Evolutionary conservation across 805 yeast genomes (phyloP), one percentile per base, ranked within the genome.

Genomic region (Blastobotrys terrestris): DNA sequence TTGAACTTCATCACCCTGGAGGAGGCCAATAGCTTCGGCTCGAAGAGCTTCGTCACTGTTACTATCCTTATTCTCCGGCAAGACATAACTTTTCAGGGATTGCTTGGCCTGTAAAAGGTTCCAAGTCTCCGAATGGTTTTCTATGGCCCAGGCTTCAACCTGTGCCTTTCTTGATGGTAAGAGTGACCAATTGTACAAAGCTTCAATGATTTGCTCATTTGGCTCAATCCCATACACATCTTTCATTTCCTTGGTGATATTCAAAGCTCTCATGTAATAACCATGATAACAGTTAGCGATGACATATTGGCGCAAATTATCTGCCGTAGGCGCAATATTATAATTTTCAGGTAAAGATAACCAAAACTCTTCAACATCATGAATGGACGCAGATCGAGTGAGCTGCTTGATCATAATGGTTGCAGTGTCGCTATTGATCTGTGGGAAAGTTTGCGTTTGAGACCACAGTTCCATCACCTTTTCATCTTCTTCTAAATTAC

Each of bases 271-370:
- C 7, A 75, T 75, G 40, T 74, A 76, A 46, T 75, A 69, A 6
- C 85, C 89, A 62, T 81, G 81, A 58, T 83, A 83, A 55, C 86
- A 84, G 63, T 85, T 83, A 0, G 89, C 87, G 53, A 84, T 77
- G 35, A 87, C 65, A 59, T 78, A 83, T 63, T 84, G 88, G 42
- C 74, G 75, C 62, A 76, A 77, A 35, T 83, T 74, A 7, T 73
- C 73, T 39, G 75, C 67, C 54, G 78, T 75, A 0, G 87, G 87
- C 11, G 72, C 57, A 3, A 86, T 66, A 0, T 76, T 77, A 59
- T 73, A 80, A 16, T 61, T 53, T 41, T 70, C 70, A 0, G 84
- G 77, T 21, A 86, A 64, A 53, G 77, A 77, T 50, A 77, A 73
- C 85, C 89, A 87, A 44, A 84, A 77, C 44, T 76, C 72, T 53